These are phyloP conservation scores for Dillenia suffruticosa DNA, from an alignment of 164 flowering plant genomes.

Conservation along the genomic window DNA sequence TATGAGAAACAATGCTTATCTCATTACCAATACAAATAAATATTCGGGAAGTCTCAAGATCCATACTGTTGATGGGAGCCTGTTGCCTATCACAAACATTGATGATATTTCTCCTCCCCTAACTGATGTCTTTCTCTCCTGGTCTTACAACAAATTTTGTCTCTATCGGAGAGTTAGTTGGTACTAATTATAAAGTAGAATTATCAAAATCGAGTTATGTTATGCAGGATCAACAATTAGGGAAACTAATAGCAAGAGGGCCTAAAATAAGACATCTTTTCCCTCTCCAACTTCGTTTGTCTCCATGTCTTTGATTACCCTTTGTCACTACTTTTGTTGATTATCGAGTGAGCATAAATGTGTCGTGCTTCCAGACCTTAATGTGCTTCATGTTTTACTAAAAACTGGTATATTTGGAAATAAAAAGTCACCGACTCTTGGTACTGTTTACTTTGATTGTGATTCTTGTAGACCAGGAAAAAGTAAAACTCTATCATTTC, in stretches of 20 bases:
- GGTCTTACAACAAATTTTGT: not conserved
- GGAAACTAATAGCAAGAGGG: too few relatives aligned
- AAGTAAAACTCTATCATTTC: conserved; percentile 8
- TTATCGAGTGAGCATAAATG: not conserved
- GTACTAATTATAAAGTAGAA: not conserved
- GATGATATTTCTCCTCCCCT: not conserved
- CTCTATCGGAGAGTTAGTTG: not conserved
- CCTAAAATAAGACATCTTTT: too few relatives aligned
- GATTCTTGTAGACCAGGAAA: conserved; percentile 4
- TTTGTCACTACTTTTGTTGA: not conserved
- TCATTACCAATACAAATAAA: not conserved
- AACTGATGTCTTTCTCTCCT: not conserved
- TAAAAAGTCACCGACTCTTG: not conserved
- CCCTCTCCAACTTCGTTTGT: not conserved
- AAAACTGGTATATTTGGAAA: conserved; percentile 1
- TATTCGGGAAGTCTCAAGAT: not conserved
- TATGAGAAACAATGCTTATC: not conserved
- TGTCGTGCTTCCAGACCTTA: too few relatives aligned
- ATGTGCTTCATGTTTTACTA: not conserved
- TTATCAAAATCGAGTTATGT: conserved; percentile 2
- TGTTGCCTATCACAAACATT: not conserved
- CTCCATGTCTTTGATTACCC: not conserved
- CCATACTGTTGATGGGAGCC: conserved; percentile 1
- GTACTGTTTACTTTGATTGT: not conserved
- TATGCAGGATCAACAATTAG: not conserved